phyloP scores from a whole-genome alignment of 805 yeast genomes.

The Kazachstania viticola region DNA sequence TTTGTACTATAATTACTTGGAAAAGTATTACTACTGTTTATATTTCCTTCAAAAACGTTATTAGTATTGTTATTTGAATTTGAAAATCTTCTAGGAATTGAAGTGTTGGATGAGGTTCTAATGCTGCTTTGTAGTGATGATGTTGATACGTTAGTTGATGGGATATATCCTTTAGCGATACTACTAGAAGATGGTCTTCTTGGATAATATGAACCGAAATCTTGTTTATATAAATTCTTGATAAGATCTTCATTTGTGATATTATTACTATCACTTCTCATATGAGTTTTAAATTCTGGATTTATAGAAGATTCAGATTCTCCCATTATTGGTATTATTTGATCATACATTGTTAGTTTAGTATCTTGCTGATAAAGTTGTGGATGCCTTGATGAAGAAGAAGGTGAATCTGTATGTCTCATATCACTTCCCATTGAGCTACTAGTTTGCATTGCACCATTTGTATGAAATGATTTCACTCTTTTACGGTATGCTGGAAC shows the following conservation, averaged over 20 bases:
- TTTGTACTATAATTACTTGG: no score
- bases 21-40: no score
- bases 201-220: slow-evolving; percentile 22
- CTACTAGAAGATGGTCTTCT: slow-evolving; percentile 9
- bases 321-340: slow-evolving; percentile 5
- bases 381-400: background rate
- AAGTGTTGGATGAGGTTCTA: background rate
- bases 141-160: background rate
- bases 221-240: slow-evolving; percentile 15
- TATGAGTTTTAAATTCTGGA: background rate
- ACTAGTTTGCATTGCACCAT: background rate
- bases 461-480: slow-evolving; percentile 12
- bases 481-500: slow-evolving; percentile 31
- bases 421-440: slow-evolving; percentile 1
- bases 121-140: background rate
- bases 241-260: slow-evolving; percentile 6
- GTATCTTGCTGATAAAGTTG: background rate
- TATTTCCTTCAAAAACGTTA: no score
- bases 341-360: slow-evolving; percentile 4
- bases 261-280: background rate
- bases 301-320: background rate
- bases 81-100: background rate
- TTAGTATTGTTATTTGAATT: background rate
- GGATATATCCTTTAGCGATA: background rate
- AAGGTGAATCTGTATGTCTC: background rate